Evolutionary conservation across 2,329 filamentous ascomycete species (phyloP).

Genomic region (Periconia sp.): DNA sequence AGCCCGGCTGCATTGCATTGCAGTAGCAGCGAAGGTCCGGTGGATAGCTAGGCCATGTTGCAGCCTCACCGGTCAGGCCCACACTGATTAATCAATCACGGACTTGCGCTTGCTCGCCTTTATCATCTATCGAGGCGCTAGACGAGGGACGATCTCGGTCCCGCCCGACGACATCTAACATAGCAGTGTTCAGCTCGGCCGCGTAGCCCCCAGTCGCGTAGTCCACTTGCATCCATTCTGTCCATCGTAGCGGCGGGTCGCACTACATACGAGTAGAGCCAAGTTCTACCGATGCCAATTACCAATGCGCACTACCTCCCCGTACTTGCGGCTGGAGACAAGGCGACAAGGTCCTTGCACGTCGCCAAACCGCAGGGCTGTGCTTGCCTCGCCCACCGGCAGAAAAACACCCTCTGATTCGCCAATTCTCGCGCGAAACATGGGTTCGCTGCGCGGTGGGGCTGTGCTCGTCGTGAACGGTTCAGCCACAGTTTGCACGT

Average conservation of each 20-base stretch:
- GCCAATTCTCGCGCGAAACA: neutral
- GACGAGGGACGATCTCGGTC: neutral
- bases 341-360: too few species aligned
- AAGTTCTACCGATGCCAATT: neutral
- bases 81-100: conserved; percentile 2
- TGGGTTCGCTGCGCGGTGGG: neutral
- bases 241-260: too few species aligned
- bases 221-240: too few species aligned
- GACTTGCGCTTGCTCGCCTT: neutral
- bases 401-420: conserved; percentile 6
- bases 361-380: conserved; percentile 7
- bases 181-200: too few species aligned
- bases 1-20: conserved; percentile 14
- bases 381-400: conserved; percentile 6
- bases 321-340: too few species aligned
- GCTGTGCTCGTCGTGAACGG: conserved; percentile 10
- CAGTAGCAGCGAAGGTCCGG: too few species aligned
- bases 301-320: neutral
- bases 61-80: conserved; percentile 33
- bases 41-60: too few species aligned
- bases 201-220: too few species aligned
- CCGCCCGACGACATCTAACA: too few species aligned
- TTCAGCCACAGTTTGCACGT: conserved; percentile 12
- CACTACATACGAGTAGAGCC: too few species aligned
- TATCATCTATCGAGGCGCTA: neutral